These are phyloP conservation scores for Nothophaeocryptopus gaeumannii DNA, from an alignment of 2,329 filamentous ascomycete genomes.

Conservation along the genomic window DNA sequence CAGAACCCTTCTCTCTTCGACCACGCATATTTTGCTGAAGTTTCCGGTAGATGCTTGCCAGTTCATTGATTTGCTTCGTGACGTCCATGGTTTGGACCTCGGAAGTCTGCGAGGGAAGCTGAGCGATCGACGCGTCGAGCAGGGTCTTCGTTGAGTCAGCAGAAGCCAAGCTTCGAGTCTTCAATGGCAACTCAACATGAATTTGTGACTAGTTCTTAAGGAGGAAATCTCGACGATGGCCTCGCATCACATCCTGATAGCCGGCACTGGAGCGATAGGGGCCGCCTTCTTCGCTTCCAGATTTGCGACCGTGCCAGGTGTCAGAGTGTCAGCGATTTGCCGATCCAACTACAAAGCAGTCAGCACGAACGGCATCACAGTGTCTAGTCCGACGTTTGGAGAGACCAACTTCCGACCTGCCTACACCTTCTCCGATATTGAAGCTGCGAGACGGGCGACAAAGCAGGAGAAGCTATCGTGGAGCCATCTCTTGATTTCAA, in stretches of 20 bases:
- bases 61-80: too few species aligned
- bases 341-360: slow-evolving; percentile 70
- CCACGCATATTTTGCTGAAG: too few species aligned
- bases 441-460: slow-evolving; percentile 50
- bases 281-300: slow-evolving; percentile 68
- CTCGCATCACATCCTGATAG: slow-evolving; percentile 58
- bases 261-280: slow-evolving; percentile 68
- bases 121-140: too few species aligned
- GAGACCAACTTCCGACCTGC: slow-evolving; percentile 62
- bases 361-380: slow-evolving; percentile 56
- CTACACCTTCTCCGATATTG: slow-evolving; percentile 59
- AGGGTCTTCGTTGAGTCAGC: too few species aligned
- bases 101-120: too few species aligned
- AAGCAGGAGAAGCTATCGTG: slow-evolving; percentile 37
- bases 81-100: too few species aligned
- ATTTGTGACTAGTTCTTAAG: too few species aligned
- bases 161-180: too few species aligned
- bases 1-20: too few species aligned
- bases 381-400: slow-evolving; percentile 65
- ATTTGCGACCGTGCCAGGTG: slow-evolving; percentile 51
- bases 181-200: too few species aligned
- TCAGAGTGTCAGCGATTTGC: slow-evolving; percentile 66
- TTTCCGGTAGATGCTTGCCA: too few species aligned
- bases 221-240: slow-evolving; percentile 2
- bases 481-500: slow-evolving; percentile 68